Percentiles rank a stretch among this genome's conserved stretches.
Evolutionary conservation across 495 filamentous ascomycete species (phyloP).

Genomic region (Cryomyces antarcticus): DNA sequence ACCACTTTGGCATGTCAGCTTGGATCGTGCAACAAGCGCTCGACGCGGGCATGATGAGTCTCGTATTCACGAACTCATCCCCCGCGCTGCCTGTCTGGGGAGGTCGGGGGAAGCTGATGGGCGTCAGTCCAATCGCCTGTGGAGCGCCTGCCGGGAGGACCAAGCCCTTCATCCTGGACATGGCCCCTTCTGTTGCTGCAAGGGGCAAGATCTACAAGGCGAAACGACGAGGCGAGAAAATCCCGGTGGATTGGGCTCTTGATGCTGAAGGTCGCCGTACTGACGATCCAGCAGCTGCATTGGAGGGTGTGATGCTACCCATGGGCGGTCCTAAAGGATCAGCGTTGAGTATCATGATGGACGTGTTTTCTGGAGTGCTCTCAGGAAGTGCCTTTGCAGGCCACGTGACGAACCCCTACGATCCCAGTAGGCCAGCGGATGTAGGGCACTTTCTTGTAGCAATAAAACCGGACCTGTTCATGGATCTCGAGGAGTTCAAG

Average conservation of each 20-base stretch:
- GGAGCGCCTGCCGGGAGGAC: conserved; percentile 42
- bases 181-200: conserved; percentile 56
- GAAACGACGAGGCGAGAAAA: conserved; percentile 46
- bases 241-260: conserved; percentile 53
- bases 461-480: conserved; percentile 58
- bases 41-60: conserved; percentile 48
- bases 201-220: conserved; percentile 64
- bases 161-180: conserved; percentile 50
- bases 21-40: conserved; percentile 60
- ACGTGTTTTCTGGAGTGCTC: conserved; percentile 61
- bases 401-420: conserved; percentile 50
- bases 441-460: conserved; percentile 61
- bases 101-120: conserved; percentile 43
- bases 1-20: conserved; percentile 66
- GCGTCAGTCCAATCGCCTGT: conserved; percentile 58
- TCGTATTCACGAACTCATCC: conserved; percentile 64
- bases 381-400: conserved; percentile 54
- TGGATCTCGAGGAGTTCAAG: conserved; percentile 47
- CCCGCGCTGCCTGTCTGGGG: conserved; percentile 59
- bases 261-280: conserved; percentile 48
- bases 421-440: conserved; percentile 42
- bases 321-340: conserved; percentile 66
- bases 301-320: conserved; percentile 56
- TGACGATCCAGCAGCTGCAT: conserved; percentile 41
- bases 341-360: conserved; percentile 61